phyloP scores from a whole-genome alignment of 306 rosid species.

The Lathyrus tuberosus region DNA sequence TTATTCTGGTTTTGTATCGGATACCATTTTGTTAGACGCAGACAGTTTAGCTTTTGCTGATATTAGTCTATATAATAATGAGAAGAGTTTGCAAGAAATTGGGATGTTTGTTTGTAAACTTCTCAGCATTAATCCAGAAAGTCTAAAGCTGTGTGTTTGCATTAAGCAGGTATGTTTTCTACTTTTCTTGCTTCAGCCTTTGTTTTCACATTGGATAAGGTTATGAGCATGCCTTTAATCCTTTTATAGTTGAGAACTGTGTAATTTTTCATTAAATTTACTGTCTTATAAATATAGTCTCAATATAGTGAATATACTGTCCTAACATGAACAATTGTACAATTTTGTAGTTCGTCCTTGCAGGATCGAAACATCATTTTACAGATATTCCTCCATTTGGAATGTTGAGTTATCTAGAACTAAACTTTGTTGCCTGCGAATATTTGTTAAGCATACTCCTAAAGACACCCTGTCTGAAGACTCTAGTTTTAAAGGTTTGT shows the following conservation, averaged over 20 bases:
- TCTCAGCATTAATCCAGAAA: slow-evolving; percentile 5
- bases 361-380: not conserved
- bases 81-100: not conserved
- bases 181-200: not conserved
- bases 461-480: not conserved
- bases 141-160: not conserved
- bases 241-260: not conserved
- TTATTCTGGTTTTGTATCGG: not conserved
- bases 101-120: not conserved
- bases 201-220: not conserved
- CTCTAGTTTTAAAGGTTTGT: not conserved
- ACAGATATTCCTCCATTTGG: not conserved
- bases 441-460: not conserved
- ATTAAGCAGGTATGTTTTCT: not conserved
- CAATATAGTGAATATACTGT: not conserved
- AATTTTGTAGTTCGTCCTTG: not conserved
- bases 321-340: not conserved
- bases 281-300: not conserved
- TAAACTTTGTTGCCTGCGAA: not conserved
- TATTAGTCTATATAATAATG: not conserved
- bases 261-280: not conserved
- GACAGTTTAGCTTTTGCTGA: not conserved
- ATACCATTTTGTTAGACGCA: not conserved
- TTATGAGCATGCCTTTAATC: not conserved
- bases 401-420: not conserved